Conservation (phyloP, 1,284 basidiomycete genomes). For the Schizophyllum amplum region DNA sequence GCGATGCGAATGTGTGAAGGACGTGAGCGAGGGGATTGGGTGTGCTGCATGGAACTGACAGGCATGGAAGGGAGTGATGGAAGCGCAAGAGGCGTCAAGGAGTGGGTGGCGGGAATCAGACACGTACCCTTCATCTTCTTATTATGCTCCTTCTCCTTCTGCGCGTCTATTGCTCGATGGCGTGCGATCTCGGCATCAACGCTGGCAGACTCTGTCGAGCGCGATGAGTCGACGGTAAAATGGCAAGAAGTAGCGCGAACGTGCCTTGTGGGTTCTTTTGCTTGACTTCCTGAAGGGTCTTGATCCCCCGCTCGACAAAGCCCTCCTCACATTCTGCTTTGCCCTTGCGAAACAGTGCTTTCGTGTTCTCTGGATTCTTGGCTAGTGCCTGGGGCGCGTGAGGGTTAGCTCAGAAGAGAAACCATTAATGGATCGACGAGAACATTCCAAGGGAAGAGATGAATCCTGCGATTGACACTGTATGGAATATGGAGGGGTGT, state of each 20-base stretch:
- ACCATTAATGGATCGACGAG: too few species aligned
- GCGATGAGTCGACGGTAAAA: neutral
- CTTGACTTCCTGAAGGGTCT: constrained; percentile 53
- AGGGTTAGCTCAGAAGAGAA: too few species aligned
- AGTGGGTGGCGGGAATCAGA: neutral
- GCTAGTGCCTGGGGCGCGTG: constrained; percentile 44
- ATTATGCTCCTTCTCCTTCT: constrained; percentile 54
- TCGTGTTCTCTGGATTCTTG: constrained; percentile 67
- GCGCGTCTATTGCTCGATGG: constrained; percentile 52
- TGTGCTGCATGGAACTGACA: too few species aligned
- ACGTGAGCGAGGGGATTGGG: too few species aligned
- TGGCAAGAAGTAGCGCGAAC: constrained; percentile 1
- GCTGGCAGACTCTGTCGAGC: constrained; percentile 40
- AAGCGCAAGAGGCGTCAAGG: neutral
- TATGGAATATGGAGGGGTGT: neutral
- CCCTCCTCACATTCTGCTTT: constrained; percentile 69
- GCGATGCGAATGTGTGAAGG: too few species aligned
- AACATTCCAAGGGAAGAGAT: neutral
- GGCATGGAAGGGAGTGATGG: too few species aligned
- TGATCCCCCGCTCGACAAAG: constrained; percentile 63
- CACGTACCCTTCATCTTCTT: constrained; percentile 67
- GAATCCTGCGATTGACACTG: neutral
- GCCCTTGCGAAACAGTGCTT: constrained; percentile 73
- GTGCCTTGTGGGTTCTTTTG: constrained; percentile 52
- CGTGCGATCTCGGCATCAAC: constrained; percentile 55